Evolutionary conservation across 306 rosid species (phyloP).

Genomic region (Bauhinia variegata): DNA sequence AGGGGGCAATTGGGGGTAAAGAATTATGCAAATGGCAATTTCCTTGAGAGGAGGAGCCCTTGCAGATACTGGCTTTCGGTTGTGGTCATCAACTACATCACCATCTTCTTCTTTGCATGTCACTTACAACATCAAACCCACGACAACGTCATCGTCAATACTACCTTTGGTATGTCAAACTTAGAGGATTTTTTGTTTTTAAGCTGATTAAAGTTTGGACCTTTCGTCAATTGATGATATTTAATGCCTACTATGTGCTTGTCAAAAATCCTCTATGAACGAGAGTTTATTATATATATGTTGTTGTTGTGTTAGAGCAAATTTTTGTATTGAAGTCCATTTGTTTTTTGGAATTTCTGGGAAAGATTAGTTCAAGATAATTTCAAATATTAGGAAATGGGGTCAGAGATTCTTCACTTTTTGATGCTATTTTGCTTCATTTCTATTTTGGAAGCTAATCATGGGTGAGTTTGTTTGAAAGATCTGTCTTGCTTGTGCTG

Average conservation of each 20-base stretch:
- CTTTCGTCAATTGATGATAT: background rate
- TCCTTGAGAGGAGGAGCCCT: constrained; percentile 59
- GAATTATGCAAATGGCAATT: constrained; percentile 61
- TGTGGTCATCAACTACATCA: constrained; percentile 45
- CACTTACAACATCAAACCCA: constrained; percentile 51
- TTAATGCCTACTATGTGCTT: too few relatives aligned
- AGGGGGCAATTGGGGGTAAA: background rate
- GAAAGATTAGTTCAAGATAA: background rate
- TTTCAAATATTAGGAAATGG: background rate
- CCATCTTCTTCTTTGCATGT: constrained; percentile 53
- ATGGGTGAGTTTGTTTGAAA: constrained; percentile 10
- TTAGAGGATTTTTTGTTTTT: background rate
- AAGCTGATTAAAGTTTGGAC: background rate
- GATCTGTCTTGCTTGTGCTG: constrained; percentile 32
- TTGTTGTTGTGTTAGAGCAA: background rate
- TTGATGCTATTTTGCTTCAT: background rate
- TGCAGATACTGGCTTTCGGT: constrained; percentile 54
- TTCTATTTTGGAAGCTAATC: constrained; percentile 6
- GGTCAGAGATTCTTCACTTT: background rate
- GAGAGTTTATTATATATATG: too few relatives aligned
- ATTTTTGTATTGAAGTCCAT: background rate
- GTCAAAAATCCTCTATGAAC: too few relatives aligned
- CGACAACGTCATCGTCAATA: constrained; percentile 43
- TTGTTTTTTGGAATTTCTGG: background rate
- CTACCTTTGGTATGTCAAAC: constrained; percentile 49